Evolutionary conservation across 176 grass and related monocot species (phyloP), one percentile per base, ranked within the genome.

Genomic region (Canna indica): DNA sequence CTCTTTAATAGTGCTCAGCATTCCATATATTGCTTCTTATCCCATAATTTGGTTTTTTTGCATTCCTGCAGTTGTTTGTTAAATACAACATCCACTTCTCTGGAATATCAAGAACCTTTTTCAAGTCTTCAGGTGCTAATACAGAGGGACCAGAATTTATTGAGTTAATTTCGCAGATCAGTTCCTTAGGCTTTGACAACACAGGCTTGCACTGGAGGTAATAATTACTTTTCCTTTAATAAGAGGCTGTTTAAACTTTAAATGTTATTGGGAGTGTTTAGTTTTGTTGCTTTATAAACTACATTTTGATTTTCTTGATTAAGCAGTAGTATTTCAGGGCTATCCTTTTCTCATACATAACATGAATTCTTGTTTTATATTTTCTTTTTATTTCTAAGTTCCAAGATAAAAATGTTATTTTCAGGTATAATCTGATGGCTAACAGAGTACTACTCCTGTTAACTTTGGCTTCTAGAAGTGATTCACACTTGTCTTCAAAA

Each of bases 361-460:
- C 26, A 6, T 60, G 27, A 30, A 60, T 60, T 2, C 12, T 60
- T 31, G 27, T 42, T 26, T 20, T 71, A 24, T 52, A n/a, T 71
- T 54, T 71, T 29, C 24, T 36, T 72, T 36, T 56, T 0, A 39
- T 27, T 59, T 20, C 35, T 60, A 39, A 41, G 13, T 10, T 7
- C 14, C 22, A 41, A 16, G 15, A 12, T 60, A 27, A 22, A 20
- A 3, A 28, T 22, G 20, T 11, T 80, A 58, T 53, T 93, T 79
- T 74, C 81, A 97, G 93, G 80, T 97, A 97, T 69, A 97, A 97
- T 81, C 81, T 97, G 80, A 97, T 97, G 93, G 86, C 86, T 79
- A 97, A 97, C 75, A 85, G 93, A 77, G 85, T 97, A 75, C 86
- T 97, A 39, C 73, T 97, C 36, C 83, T 97, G 75, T 72, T 97